Evolutionary conservation across 306 rosid genomes (phyloP).

Genomic region (Cucumis melo): DNA sequence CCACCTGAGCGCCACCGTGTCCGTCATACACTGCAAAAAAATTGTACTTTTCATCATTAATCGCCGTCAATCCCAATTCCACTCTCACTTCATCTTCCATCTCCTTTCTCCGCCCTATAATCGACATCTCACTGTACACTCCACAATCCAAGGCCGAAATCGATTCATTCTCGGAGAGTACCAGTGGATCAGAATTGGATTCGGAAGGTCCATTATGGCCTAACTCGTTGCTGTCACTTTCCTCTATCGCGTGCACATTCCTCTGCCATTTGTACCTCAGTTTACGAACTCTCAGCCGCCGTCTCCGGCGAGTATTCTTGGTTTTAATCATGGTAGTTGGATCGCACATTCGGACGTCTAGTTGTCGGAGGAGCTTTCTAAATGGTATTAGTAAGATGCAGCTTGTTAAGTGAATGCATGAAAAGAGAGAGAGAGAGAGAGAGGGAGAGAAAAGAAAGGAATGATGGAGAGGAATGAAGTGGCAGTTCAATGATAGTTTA

Average conservation of each 20-base stretch:
- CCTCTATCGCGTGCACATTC: background rate
- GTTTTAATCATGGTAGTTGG: background rate
- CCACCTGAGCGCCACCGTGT: constrained; percentile 71
- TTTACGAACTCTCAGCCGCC: background rate
- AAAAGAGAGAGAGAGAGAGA: background rate
- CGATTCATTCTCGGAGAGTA: background rate
- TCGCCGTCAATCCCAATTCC: constrained; percentile 33
- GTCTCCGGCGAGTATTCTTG: background rate
- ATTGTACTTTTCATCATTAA: constrained; percentile 21
- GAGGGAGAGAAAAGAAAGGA: too few relatives aligned
- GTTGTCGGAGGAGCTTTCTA: background rate
- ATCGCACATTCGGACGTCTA: background rate
- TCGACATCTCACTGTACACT: constrained; percentile 43
- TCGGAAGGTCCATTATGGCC: background rate
- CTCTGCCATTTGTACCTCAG: background rate
- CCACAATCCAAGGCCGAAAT: background rate
- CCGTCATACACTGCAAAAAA: constrained; percentile 80
- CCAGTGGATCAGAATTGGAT: background rate
- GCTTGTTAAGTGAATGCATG: background rate
- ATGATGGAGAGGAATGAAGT: background rate
- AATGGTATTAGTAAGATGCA: background rate
- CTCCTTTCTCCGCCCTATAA: constrained; percentile 64
- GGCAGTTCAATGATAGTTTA: background rate
- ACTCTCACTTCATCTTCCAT: constrained; percentile 81
- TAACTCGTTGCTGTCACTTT: background rate